Percentiles rank a stretch among this genome's conserved stretches.
Evolutionary conservation across 345 rosid species (phyloP).

Genomic region (Murraya paniculata): DNA sequence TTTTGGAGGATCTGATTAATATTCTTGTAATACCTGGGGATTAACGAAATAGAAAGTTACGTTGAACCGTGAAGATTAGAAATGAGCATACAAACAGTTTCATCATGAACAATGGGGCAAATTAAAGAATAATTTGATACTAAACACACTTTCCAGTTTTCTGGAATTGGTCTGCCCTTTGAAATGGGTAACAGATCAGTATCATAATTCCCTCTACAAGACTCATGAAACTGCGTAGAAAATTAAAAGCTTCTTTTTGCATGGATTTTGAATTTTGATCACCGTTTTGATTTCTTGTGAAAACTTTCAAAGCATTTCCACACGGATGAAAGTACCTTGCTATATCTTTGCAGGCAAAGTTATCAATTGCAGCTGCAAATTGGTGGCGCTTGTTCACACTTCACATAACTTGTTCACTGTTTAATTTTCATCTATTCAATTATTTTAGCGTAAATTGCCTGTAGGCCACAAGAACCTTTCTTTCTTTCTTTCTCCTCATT

Average conservation of each 20-base stretch:
- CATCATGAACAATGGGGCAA: neutral
- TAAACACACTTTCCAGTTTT: neutral
- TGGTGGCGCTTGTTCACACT: neutral
- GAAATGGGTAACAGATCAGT: neutral
- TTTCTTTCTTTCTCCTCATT: too few species aligned
- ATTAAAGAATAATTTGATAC: neutral
- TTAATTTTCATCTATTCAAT: neutral
- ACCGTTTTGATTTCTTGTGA: neutral
- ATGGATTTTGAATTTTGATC: neutral
- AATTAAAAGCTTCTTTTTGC: neutral
- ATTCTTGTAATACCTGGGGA: too few species aligned
- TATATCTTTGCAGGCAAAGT: neutral
- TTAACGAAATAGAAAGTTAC: too few species aligned
- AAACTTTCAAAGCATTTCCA: neutral
- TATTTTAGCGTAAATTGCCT: too few species aligned
- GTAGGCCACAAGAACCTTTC: too few species aligned
- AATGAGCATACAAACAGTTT: neutral
- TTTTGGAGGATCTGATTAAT: too few species aligned
- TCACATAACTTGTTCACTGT: too few species aligned
- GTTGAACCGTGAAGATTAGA: neutral
- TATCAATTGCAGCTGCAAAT: neutral
- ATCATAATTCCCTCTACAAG: neutral
- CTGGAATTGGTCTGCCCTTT: neutral
- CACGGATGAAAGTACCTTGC: neutral
- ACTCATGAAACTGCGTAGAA: constrained; percentile 3